Base-by-base conservation (phyloP, 169 alveolate genomes). In the Plasmodium coatneyi region DNA sequence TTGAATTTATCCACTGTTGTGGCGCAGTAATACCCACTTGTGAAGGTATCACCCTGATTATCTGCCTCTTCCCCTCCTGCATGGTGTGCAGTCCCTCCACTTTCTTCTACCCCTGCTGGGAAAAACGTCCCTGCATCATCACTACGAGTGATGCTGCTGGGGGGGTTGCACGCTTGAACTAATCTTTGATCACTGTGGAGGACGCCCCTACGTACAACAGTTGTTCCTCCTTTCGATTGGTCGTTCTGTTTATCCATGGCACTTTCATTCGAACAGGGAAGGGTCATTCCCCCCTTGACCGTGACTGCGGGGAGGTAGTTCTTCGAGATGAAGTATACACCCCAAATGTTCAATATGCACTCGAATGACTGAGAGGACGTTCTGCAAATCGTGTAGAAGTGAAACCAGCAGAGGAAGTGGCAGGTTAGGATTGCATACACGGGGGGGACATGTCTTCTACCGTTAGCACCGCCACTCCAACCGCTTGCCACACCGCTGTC, bases 351-450 rank as follows among this genome's bases (percentile, higher is more conserved):
- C 72, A 95, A 22, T 32, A 94, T 76, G 39, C 84, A 72, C 49
- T 95, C 95, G 78, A 95, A 60, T 28, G 95, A 71, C 43, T 92
- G 79, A 25, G 95, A 83, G 4, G 93, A 92, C 1, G 95, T 92
- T 79, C 96, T 71, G 66, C 95, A 95, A 14, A 92, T 60, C 7
- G 91, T 66, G 80, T 80, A 92, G 56, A 95, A 83, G 52, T 95
- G 78, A 81, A 87, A 95, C 95, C 95, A 92, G 41, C 95, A 92
- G 49, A 80, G 66, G 78, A 91, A 49, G 46, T 87, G 52, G 39
- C 91, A 80, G 54, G 49, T 32, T 34, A 95, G 72, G n/a, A 92
- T 36, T 46, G 91, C 66, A 19, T 28, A 34, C 5, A 89, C 74
- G 14, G 80, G 34, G 30, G 32, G n/a, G 32, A 34, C 14, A 36